Conservation (phyloP, 768 basidiomycete species). For the Fomitopsis serialis region DNA sequence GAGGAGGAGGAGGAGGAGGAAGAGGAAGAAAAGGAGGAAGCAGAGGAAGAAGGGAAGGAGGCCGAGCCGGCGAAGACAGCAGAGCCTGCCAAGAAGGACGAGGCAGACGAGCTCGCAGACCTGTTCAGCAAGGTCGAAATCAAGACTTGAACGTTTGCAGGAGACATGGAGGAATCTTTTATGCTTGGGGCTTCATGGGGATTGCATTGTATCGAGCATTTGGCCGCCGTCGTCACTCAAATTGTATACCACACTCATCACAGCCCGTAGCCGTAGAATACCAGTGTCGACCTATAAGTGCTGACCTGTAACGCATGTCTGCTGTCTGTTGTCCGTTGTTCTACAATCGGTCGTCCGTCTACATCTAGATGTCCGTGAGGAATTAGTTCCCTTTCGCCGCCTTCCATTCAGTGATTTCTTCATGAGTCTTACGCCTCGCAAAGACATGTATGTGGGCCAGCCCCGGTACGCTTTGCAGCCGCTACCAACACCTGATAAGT, state of each 20-base stretch:
- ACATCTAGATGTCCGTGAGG: neutral
- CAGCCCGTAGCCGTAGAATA: conserved; percentile 1
- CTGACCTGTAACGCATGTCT: neutral
- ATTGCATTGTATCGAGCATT: neutral
- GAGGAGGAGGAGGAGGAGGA: conserved; percentile 65
- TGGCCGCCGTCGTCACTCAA: neutral
- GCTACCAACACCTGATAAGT: conserved; percentile 33
- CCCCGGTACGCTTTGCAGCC: conserved; percentile 76
- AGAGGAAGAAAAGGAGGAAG: conserved; percentile 29
- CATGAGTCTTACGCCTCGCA: conserved; percentile 46
- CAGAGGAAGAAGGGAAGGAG: conserved; percentile 34
- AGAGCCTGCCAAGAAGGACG: conserved; percentile 23
- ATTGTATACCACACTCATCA: conserved; percentile 4
- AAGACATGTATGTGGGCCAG: conserved; percentile 88
- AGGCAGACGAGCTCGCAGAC: conserved; percentile 57
- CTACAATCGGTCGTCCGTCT: neutral
- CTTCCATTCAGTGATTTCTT: conserved; percentile 13
- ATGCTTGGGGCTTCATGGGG: neutral
- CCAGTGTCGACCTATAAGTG: neutral
- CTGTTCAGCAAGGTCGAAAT: conserved; percentile 58
- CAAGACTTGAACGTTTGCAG: conserved; percentile 4
- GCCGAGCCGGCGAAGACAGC: conserved; percentile 23
- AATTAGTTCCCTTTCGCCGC: neutral
- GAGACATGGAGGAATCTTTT: neutral
- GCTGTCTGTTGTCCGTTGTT: neutral